These are phyloP conservation scores for Moringa oleifera DNA, from an alignment of 345 rosid species.

Conservation along the genomic window DNA sequence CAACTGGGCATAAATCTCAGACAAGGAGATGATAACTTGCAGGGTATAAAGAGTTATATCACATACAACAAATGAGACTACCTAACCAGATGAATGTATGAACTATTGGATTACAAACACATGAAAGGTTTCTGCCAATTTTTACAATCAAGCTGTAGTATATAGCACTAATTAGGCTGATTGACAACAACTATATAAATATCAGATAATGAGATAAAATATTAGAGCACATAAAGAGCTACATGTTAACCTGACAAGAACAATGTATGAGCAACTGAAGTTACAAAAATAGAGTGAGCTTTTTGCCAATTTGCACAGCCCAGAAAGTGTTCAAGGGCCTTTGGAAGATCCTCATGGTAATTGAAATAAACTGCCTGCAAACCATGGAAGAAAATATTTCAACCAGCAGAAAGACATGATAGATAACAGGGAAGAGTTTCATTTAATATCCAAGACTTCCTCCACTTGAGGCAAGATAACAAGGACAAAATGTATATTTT, in stretches of 20 bases:
- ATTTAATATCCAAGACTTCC: neutral
- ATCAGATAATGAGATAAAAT: slow-evolving; percentile 3
- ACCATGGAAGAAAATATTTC: neutral
- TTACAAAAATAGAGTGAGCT: slow-evolving; percentile 78
- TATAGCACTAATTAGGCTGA: no score
- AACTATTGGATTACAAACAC: no score
- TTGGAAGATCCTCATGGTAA: slow-evolving; percentile 56
- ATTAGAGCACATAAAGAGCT: slow-evolving; percentile 12
- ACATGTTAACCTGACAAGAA: slow-evolving; percentile 81
- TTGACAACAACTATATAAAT: no score
- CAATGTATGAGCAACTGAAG: slow-evolving; percentile 65
- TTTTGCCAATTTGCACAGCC: slow-evolving; percentile 84
- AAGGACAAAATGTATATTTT: neutral
- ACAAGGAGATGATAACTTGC: no score
- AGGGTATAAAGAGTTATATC: no score
- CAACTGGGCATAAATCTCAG: no score
- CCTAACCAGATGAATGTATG: no score
- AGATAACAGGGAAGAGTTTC: slow-evolving; percentile 1
- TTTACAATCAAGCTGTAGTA: no score
- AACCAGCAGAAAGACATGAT: slow-evolving; percentile 11
- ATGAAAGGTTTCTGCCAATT: no score
- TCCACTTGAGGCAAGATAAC: neutral
- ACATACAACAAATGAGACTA: no score
- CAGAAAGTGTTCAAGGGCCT: slow-evolving; percentile 87
- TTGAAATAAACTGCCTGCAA: slow-evolving; percentile 74